Percentiles rank a stretch among this genome's conserved stretches.
phyloP scores from a whole-genome alignment of 495 filamentous ascomycete species.

The Amniculicola lignicola region DNA sequence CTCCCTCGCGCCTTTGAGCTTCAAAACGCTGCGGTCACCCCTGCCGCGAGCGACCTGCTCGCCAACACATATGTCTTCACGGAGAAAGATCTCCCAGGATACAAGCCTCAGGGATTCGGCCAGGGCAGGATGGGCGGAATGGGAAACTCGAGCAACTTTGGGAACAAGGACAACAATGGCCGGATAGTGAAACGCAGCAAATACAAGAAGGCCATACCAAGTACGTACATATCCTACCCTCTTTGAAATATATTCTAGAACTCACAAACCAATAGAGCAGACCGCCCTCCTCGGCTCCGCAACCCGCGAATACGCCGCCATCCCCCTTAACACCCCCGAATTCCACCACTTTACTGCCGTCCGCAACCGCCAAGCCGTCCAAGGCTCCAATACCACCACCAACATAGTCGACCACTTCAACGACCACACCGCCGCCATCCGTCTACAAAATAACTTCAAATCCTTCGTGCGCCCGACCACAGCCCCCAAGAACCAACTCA shows the following conservation, averaged over 20 bases:
- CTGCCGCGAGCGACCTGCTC: slow-evolving; percentile 33
- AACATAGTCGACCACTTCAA: slow-evolving; percentile 15
- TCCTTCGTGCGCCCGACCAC: slow-evolving; percentile 17
- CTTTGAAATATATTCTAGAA: neutral
- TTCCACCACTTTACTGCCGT: slow-evolving; percentile 59
- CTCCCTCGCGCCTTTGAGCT: slow-evolving; percentile 42
- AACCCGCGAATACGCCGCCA: slow-evolving; percentile 71
- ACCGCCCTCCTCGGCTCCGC: slow-evolving; percentile 72
- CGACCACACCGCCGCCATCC: neutral
- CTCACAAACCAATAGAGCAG: slow-evolving; percentile 60
- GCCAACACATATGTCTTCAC: slow-evolving; percentile 86
- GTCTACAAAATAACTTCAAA: slow-evolving; percentile 21
- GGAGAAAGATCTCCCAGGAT: slow-evolving; percentile 85
- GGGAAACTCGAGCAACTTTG: neutral
- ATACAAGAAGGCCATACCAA: slow-evolving; percentile 58
- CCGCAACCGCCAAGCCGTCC: slow-evolving; percentile 51
- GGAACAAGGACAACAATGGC: slow-evolving; percentile 26
- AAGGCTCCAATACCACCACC: slow-evolving; percentile 30
- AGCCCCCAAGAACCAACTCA: slow-evolving; percentile 44
- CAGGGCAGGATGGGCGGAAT: neutral
- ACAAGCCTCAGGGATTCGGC: slow-evolving; percentile 36
- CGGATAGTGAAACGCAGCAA: slow-evolving; percentile 30
- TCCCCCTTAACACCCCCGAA: slow-evolving; percentile 71
- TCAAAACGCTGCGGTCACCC: slow-evolving; percentile 27
- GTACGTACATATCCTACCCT: slow-evolving; percentile 48